phyloP scores from a whole-genome alignment of 257 asterid species.

The Cordia subcordata region DNA sequence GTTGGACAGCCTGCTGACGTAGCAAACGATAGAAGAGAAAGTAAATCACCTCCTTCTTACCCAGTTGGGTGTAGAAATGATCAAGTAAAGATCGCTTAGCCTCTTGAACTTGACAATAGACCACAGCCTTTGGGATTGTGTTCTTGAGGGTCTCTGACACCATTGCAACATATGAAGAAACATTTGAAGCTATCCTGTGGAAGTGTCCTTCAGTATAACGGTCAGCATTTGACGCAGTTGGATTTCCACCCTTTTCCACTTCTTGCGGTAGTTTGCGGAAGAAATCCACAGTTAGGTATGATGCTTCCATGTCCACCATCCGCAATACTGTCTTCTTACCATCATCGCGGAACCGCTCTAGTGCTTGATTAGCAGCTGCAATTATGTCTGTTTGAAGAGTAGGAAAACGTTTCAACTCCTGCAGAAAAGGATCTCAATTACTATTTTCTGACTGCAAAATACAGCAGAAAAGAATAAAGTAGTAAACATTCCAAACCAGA shows the following conservation, averaged over 20 bases:
- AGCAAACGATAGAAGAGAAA: neutral
- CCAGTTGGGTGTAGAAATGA: constrained; percentile 33
- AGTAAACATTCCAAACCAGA: constrained; percentile 22
- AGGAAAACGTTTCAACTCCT: constrained; percentile 39
- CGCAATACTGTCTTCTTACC: constrained; percentile 36
- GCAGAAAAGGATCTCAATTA: constrained; percentile 4
- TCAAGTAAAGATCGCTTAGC: constrained; percentile 35
- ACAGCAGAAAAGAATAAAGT: neutral
- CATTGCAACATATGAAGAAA: constrained; percentile 31
- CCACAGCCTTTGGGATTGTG: constrained; percentile 42
- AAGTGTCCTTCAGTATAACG: constrained; percentile 34
- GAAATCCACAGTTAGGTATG: constrained; percentile 40
- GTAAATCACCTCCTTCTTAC: constrained; percentile 31
- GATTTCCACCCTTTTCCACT: constrained; percentile 33
- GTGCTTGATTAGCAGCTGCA: constrained; percentile 33
- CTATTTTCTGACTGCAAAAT: neutral
- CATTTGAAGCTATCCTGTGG: constrained; percentile 33
- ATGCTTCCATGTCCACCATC: constrained; percentile 43
- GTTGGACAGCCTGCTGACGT: neutral
- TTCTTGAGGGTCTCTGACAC: constrained; percentile 30
- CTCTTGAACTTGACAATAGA: constrained; percentile 40
- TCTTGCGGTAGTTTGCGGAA: constrained; percentile 41
- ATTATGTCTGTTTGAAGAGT: constrained; percentile 32
- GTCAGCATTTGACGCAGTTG: constrained; percentile 25
- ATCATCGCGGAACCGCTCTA: constrained; percentile 31